These are phyloP conservation scores for Blastomyces parvus DNA, from an alignment of 2,329 filamentous ascomycete species.

Conservation along the genomic window DNA sequence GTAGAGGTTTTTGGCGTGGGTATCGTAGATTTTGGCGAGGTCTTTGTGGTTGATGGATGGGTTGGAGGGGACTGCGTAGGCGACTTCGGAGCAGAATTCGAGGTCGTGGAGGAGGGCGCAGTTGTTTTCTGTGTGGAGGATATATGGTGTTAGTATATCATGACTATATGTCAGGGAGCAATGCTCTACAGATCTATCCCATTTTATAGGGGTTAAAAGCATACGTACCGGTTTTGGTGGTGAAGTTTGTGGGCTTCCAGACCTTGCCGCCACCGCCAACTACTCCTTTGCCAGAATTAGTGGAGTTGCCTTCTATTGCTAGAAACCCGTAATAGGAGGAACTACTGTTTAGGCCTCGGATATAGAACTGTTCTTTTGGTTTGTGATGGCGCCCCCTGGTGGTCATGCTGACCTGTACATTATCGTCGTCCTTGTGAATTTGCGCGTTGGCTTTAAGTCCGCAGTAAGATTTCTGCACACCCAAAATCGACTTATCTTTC, in stretches of 20 bases:
- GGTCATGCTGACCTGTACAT: constrained; percentile 56
- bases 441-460: constrained; percentile 60
- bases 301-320: constrained; percentile 51
- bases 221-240: constrained; percentile 60
- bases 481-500: constrained; percentile 50
- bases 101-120: constrained; percentile 81
- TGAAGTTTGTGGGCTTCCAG: constrained; percentile 62
- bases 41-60: constrained; percentile 51
- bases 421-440: constrained; percentile 48
- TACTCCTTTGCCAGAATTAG: constrained; percentile 44
- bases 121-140: constrained; percentile 51
- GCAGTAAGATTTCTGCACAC: constrained; percentile 72
- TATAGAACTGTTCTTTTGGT: constrained; percentile 81
- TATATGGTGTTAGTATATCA: not conserved
- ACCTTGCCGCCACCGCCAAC: constrained; percentile 67
- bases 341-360: constrained; percentile 62
- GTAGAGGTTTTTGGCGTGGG: constrained; percentile 60
- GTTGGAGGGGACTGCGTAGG: constrained; percentile 85
- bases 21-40: constrained; percentile 68
- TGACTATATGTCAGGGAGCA: not conserved
- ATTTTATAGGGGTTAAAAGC: constrained; percentile 3
- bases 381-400: constrained; percentile 54
- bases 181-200: not conserved
- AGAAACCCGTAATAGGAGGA: constrained; percentile 65
- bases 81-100: constrained; percentile 77